Evolutionary conservation across 1,284 basidiomycete species (phyloP).

Genomic region (Pseudozyma hubeiensis): DNA sequence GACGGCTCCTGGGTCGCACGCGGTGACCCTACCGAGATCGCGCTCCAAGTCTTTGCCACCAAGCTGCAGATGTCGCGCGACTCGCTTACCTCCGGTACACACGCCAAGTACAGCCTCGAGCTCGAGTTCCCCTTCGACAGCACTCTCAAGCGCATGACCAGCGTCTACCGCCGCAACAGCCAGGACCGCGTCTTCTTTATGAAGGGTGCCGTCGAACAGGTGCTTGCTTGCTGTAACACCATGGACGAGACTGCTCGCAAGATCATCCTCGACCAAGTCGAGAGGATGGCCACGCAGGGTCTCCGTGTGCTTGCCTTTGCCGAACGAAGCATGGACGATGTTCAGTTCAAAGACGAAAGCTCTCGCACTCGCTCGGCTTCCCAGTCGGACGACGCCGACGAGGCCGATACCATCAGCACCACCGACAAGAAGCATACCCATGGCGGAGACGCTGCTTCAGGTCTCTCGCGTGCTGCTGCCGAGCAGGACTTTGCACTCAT

Average conservation of each 20-base stretch:
- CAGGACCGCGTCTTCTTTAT: constrained; percentile 46
- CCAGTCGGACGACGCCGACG: constrained; percentile 27
- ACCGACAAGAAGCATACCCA: constrained; percentile 33
- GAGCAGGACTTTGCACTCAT: constrained; percentile 59
- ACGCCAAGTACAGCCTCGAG: constrained; percentile 37
- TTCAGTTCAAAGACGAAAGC: constrained; percentile 49
- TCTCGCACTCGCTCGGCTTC: constrained; percentile 24
- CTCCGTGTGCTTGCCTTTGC: constrained; percentile 63
- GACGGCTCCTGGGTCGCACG: constrained; percentile 48
- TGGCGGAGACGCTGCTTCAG: constrained; percentile 12
- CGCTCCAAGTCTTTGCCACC: constrained; percentile 56
- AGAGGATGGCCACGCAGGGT: constrained; percentile 58
- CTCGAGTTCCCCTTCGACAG: constrained; percentile 62
- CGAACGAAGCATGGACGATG: constrained; percentile 50
- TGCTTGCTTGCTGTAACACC: constrained; percentile 52
- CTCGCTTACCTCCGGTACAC: constrained; percentile 27
- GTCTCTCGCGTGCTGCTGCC: constrained; percentile 51
- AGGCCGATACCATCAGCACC: constrained; percentile 32
- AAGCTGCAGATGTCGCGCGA: constrained; percentile 50
- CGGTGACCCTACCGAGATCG: constrained; percentile 63
- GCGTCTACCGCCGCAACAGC: constrained; percentile 38
- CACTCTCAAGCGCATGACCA: constrained; percentile 62
- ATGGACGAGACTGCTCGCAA: constrained; percentile 47
- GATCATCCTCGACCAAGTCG: constrained; percentile 52
- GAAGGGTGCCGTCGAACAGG: constrained; percentile 64